Base-by-base conservation (phyloP, 352 stramenopile species). In the Aphanomyces cochlioides region DNA sequence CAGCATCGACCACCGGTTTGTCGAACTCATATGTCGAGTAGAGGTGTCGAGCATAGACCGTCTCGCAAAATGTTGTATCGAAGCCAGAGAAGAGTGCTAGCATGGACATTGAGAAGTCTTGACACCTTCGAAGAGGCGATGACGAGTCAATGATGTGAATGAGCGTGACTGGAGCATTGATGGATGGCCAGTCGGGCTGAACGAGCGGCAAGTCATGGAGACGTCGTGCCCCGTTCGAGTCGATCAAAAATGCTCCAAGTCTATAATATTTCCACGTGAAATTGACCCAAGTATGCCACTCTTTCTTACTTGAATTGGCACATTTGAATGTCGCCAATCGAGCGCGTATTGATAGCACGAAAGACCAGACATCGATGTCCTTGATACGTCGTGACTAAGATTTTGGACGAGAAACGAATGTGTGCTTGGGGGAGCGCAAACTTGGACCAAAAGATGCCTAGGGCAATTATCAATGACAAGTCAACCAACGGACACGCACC, bases 41-140 rank as follows among this genome's bases (percentile, higher is more conserved):
- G 82, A 90, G 90, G 56, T 90, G 89, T n/a, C 85, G 85, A 10
- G 85, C 85, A 59, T 91, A 93, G 45, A 93, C 85, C 66, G 90
- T 93, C 66, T 93, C 85, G 5, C 76, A 87, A 66, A 93, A 93
- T 4, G 85, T 93, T 34, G 84, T 93, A 72, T 93, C 85, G 28
- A 93, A 81, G 0, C 82, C 85, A 41, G 85, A 90, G 40, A 91
- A 74, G 61, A 93, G 74, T 38, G 79, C 84, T 39, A 93, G 90
- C 37, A 93, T 82, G 7, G 82, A 81, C 7, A 61, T 19, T 12
- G 10, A n/a, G 10, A n/a, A 12, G 6, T 61, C 13, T 7, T 41
- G 54, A 6, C 38, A 17, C n/a, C 80, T 84, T 74, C 79, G 88
- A 63, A 93, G 91, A 10, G 85, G 85, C 45, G 78, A 78, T 58